Percentiles rank a stretch among this genome's conserved stretches.
These are phyloP conservation scores for Ascochyta viciae-villosae DNA, from an alignment of 2,329 filamentous ascomycete genomes.

Conservation along the genomic window DNA sequence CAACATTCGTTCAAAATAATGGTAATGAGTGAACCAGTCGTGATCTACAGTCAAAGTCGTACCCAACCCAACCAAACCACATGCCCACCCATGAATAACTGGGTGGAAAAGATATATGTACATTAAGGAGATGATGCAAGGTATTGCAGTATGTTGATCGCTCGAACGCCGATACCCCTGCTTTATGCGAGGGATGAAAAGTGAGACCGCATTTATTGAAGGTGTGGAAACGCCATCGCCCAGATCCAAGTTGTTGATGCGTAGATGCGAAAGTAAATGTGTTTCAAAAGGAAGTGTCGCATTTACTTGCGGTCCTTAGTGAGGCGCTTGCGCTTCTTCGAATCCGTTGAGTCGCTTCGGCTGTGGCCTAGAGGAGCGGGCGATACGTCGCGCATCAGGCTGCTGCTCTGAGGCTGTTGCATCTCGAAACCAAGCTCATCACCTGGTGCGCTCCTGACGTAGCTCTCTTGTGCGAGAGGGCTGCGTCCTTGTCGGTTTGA, in stretches of 20 bases:
- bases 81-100: not conserved
- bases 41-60: constrained; percentile 23
- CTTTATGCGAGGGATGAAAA: constrained; percentile 16
- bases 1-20: constrained; percentile 6
- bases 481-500: constrained; percentile 49
- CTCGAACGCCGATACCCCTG: constrained; percentile 20
- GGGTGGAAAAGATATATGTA: constrained; percentile 20
- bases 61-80: constrained; percentile 10
- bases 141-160: constrained; percentile 11
- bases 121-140: constrained; percentile 20
- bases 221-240: constrained; percentile 17
- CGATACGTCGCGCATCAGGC: constrained; percentile 45
- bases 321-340: constrained; percentile 46
- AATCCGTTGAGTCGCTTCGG: constrained; percentile 43
- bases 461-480: constrained; percentile 56
- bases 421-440: constrained; percentile 45
- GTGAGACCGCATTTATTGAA: constrained; percentile 14
- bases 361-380: constrained; percentile 42
- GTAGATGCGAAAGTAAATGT: constrained; percentile 9
- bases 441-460: constrained; percentile 45
- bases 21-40: constrained; percentile 24
- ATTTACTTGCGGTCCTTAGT: constrained; percentile 43
- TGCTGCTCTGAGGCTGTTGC: constrained; percentile 43
- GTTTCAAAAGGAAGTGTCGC: constrained; percentile 6
- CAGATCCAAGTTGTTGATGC: constrained; percentile 17